phyloP scores from a whole-genome alignment of 768 basidiomycete species.

The Leccinum incarnatum region DNA sequence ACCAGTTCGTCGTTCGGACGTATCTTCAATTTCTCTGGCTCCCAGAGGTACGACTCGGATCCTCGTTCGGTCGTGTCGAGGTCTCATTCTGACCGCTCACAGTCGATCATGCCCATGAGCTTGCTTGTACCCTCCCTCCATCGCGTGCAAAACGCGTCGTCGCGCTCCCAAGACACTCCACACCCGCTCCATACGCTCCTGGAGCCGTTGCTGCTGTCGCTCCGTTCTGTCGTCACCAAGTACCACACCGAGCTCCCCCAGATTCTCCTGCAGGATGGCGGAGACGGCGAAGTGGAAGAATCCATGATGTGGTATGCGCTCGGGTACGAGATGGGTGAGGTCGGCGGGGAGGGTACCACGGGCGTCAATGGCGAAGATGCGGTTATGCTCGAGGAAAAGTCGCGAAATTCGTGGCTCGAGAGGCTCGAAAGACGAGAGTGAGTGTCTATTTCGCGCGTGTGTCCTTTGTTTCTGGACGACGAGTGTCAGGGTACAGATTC shows the following conservation, averaged over 20 bases:
- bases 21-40: constrained; percentile 81
- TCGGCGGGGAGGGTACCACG: constrained; percentile 31
- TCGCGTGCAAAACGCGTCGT: constrained; percentile 41
- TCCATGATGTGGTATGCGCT: constrained; percentile 76
- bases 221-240: constrained; percentile 52
- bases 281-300: constrained; percentile 64
- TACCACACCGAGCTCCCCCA: constrained; percentile 63
- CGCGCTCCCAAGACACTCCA: constrained; percentile 30
- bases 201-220: constrained; percentile 61
- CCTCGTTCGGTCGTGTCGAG: neutral
- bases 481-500: constrained; percentile 62
- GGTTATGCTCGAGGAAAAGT: constrained; percentile 45
- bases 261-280: constrained; percentile 57
- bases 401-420: constrained; percentile 56
- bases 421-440: constrained; percentile 71
- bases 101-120: constrained; percentile 73
- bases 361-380: constrained; percentile 18
- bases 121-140: constrained; percentile 54
- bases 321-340: constrained; percentile 48
- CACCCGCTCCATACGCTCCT: constrained; percentile 61
- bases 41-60: constrained; percentile 52
- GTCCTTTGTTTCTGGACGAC: constrained; percentile 6
- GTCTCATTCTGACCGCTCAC: constrained; percentile 11
- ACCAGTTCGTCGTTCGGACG: constrained; percentile 57
- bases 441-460: constrained; percentile 17